These are phyloP conservation scores for Ophiocordyceps camponoti-leonardi DNA, from an alignment of 2,329 filamentous ascomycete species.

Conservation along the genomic window DNA sequence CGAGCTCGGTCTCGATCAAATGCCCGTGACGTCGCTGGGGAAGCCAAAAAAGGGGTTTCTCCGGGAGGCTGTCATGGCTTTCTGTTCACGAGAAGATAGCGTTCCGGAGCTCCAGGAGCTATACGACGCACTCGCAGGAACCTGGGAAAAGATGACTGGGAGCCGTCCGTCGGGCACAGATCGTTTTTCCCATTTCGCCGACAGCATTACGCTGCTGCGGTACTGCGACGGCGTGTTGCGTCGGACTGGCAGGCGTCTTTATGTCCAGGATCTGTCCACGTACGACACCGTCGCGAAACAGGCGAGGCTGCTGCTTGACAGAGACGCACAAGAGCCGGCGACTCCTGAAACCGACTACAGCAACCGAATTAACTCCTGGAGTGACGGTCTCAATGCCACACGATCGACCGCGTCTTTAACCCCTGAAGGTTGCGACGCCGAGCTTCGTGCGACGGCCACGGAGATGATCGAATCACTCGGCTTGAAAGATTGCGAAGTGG, in stretches of 20 bases:
- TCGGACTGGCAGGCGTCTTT: constrained; percentile 11
- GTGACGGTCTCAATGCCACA: neutral
- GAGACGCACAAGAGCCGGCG: neutral
- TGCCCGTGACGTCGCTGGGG: constrained; percentile 24
- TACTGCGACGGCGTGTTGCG: constrained; percentile 16
- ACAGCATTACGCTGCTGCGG: constrained; percentile 20
- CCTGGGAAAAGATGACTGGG: constrained; percentile 15
- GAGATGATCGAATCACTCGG: constrained; percentile 4
- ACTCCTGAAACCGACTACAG: no score
- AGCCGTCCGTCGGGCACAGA: constrained; percentile 9
- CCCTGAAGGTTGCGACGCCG: neutral
- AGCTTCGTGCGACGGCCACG: constrained; percentile 2
- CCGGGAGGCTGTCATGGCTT: constrained; percentile 6
- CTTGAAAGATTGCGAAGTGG: constrained; percentile 7
- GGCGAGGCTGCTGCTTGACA: constrained; percentile 8
- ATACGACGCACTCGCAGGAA: constrained; percentile 5
- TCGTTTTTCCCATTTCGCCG: constrained; percentile 12
- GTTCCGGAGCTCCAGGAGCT: constrained; percentile 1
- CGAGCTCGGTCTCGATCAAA: constrained; percentile 19
- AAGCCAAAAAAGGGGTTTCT: constrained; percentile 26
- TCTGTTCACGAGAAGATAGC: neutral
- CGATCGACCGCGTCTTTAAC: neutral
- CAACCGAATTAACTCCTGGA: neutral
- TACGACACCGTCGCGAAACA: constrained; percentile 15
- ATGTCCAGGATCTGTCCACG: constrained; percentile 16